phyloP scores from a whole-genome alignment of 2,329 filamentous ascomycete genomes.

The Trichoderma koningii region DNA sequence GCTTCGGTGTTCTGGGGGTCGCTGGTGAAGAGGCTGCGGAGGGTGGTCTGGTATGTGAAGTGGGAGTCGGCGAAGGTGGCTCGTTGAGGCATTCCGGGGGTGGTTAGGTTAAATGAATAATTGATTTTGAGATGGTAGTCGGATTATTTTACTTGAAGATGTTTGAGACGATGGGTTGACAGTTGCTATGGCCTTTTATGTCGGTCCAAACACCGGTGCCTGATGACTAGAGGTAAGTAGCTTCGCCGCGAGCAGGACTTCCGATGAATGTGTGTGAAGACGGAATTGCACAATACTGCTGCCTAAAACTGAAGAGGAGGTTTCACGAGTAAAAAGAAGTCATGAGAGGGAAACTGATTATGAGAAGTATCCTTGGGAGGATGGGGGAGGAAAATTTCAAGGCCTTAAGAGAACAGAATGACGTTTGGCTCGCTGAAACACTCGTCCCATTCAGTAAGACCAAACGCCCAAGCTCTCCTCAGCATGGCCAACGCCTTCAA shows the following conservation, averaged over 20 bases:
- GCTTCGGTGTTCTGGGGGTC: constrained; percentile 22
- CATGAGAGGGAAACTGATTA: too few species aligned
- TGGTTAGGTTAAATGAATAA: too few species aligned
- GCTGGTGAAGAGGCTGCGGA: constrained; percentile 26
- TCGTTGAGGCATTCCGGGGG: background rate
- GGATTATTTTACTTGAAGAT: background rate
- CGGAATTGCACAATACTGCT: background rate
- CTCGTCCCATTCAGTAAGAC: constrained; percentile 7
- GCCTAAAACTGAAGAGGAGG: background rate
- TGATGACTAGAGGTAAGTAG: background rate
- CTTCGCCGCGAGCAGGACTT: background rate
- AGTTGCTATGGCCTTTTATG: background rate
- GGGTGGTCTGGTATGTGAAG: constrained; percentile 25
- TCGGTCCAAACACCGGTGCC: constrained; percentile 6
- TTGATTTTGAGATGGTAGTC: background rate
- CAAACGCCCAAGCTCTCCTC: constrained; percentile 9
- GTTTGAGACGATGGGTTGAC: background rate
- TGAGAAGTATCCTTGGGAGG: background rate
- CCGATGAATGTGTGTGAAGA: background rate
- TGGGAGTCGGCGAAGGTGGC: constrained; percentile 25
- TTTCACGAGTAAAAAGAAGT: background rate
- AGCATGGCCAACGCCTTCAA: constrained; percentile 17
- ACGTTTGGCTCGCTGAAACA: constrained; percentile 13
- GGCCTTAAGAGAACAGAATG: constrained; percentile 18
- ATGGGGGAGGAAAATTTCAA: background rate